phyloP scores from a whole-genome alignment of 2,329 filamentous ascomycete species.

The Zelopaecilomyces penicillatus region DNA sequence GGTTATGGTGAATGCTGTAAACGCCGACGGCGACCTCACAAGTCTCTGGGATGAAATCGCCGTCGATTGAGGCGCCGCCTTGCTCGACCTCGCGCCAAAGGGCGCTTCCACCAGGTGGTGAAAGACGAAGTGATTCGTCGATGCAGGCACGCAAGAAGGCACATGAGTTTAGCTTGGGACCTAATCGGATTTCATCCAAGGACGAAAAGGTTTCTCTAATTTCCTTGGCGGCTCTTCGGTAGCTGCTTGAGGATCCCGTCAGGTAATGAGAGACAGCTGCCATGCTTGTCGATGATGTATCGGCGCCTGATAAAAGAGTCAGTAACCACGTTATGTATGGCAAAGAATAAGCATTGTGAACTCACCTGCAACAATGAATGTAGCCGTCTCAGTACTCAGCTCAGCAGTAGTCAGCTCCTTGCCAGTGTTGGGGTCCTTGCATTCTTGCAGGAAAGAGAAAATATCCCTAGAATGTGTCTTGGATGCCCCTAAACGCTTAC shows the following conservation, averaged over 20 bases:
- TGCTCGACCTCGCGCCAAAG: conserved; percentile 11
- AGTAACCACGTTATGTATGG: too few relatives aligned
- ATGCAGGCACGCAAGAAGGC: conserved; percentile 34
- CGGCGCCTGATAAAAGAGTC: conserved; percentile 17
- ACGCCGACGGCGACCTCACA: conserved; percentile 12
- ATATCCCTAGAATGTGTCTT: conserved; percentile 34
- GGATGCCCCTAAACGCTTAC: neutral
- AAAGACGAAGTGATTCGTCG: conserved; percentile 18
- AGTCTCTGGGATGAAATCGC: conserved; percentile 9
- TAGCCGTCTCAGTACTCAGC: conserved; percentile 35
- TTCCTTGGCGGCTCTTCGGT: conserved; percentile 22
- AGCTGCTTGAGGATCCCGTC: conserved; percentile 18
- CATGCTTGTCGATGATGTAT: conserved; percentile 31
- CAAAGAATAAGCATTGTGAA: neutral
- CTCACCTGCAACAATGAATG: conserved; percentile 22
- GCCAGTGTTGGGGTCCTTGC: conserved; percentile 36
- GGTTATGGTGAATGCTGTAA: conserved; percentile 14
- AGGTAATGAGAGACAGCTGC: conserved; percentile 32
- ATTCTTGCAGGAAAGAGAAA: conserved; percentile 38
- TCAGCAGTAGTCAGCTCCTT: conserved; percentile 32
- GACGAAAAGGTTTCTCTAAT: conserved; percentile 21
- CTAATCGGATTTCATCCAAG: conserved; percentile 26
- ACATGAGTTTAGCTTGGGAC: conserved; percentile 23
- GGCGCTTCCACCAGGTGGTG: conserved; percentile 8
- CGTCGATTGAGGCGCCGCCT: conserved; percentile 9